These are phyloP conservation scores for Citrus cavaleriei DNA, from an alignment of 345 rosid species.

Conservation along the genomic window DNA sequence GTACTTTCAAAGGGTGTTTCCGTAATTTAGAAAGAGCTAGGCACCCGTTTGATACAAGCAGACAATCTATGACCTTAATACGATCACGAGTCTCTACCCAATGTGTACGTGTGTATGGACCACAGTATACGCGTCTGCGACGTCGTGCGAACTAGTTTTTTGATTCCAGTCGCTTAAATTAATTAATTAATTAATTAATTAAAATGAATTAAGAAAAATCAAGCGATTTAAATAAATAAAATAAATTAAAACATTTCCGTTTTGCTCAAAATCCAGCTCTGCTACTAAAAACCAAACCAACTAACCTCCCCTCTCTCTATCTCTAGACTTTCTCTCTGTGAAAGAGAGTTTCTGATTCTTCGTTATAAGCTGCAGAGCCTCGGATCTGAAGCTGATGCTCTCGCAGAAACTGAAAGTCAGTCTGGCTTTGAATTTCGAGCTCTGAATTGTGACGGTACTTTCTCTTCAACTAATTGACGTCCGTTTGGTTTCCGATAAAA, in stretches of 20 bases:
- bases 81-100: too few relatives aligned
- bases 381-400: slow-evolving; percentile 11
- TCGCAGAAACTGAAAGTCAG: not conserved
- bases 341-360: not conserved
- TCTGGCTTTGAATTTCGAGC: not conserved
- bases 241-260: not conserved
- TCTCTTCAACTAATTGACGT: not conserved
- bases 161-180: not conserved
- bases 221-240: not conserved
- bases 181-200: not conserved
- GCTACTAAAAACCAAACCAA: not conserved
- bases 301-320: not conserved
- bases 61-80: too few relatives aligned
- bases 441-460: slow-evolving; percentile 6
- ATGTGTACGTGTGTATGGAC: too few relatives aligned
- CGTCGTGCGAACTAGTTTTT: not conserved
- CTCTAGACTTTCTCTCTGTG: not conserved
- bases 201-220: not conserved
- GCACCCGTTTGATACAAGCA: too few relatives aligned
- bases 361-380: not conserved
- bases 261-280: slow-evolving; percentile 9
- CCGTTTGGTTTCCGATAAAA: slow-evolving; percentile 9
- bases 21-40: too few relatives aligned
- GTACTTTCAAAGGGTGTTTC: too few relatives aligned
- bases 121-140: not conserved